Conservation (phyloP, 768 basidiomycete genomes). For the Postia placenta region DNA sequence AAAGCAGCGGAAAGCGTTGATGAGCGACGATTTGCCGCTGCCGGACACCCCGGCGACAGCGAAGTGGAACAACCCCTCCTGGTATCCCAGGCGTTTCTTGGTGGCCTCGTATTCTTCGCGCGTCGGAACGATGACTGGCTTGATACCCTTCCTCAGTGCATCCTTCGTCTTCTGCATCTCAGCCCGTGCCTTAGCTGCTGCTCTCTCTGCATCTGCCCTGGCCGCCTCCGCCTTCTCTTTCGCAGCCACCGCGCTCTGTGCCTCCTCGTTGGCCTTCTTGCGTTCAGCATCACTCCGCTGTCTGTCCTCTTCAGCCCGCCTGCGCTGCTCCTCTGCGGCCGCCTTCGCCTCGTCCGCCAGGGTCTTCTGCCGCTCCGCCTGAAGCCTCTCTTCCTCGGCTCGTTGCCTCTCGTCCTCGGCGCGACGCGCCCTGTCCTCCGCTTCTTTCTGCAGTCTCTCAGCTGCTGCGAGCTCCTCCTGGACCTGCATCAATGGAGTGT, state of each 20-base stretch:
- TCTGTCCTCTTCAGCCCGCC: not conserved
- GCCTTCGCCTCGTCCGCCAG: not conserved
- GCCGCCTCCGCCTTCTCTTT: not conserved
- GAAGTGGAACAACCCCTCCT: conserved; percentile 1
- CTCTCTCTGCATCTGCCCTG: not conserved
- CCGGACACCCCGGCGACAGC: not conserved
- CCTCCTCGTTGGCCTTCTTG: not conserved
- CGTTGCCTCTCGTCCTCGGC: not conserved
- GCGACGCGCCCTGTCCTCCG: not conserved
- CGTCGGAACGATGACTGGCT: not conserved
- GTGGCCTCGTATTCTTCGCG: not conserved
- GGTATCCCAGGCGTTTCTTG: not conserved
- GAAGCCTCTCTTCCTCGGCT: not conserved
- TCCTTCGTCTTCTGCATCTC: not conserved
- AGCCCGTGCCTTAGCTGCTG: not conserved
- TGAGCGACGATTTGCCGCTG: conserved; percentile 2
- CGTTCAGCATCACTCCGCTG: not conserved
- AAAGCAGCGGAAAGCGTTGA: conserved; percentile 3
- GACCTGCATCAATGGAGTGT: no score
- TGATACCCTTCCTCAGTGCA: not conserved
- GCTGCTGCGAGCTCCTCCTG: not conserved
- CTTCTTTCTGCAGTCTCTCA: not conserved
- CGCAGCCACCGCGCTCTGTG: not conserved
- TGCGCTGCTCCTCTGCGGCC: not conserved
- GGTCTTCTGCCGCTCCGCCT: not conserved